A percentile compares a stretch with the other conserved stretches of the same genome.
Conservation (phyloP, 805 yeast genomes). For the Cyberlindnera lachancei region DNA sequence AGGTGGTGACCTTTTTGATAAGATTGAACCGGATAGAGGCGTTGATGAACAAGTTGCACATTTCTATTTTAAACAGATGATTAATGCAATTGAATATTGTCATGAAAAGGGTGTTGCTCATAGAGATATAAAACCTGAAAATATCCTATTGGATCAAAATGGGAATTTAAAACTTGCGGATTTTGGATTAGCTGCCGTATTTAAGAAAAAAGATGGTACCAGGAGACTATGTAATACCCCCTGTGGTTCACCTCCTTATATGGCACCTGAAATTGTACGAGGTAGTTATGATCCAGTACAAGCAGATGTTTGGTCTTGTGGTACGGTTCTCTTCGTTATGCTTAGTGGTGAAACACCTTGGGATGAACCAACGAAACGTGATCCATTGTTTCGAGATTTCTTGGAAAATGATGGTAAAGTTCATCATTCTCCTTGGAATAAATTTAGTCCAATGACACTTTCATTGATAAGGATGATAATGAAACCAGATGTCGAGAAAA, state of each 20-base stretch:
- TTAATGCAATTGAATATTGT: conserved; percentile 50
- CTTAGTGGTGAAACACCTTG: conserved; percentile 65
- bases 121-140: conserved; percentile 65
- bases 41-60: conserved; percentile 60
- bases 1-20: conserved; percentile 74
- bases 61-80: conserved; percentile 59
- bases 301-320: conserved; percentile 67
- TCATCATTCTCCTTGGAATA: conserved; percentile 46
- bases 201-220: conserved; percentile 39
- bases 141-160: conserved; percentile 49
- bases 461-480: conserved; percentile 47
- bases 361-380: conserved; percentile 54
- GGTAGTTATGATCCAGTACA: conserved; percentile 48
- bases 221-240: conserved; percentile 41
- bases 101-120: conserved; percentile 63
- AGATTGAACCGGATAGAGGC: conserved; percentile 70
- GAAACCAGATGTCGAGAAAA: conserved; percentile 37
- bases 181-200: conserved; percentile 67
- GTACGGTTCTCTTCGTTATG: conserved; percentile 54
- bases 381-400: conserved; percentile 38
- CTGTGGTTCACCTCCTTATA: conserved; percentile 71
- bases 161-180: conserved; percentile 73
- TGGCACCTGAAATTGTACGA: conserved; percentile 64
- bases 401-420: conserved; percentile 39
- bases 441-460: conserved; percentile 38